These are phyloP conservation scores for Botrytis pseudocinerea DNA, from an alignment of 2,329 filamentous ascomycete species.

Conservation along the genomic window DNA sequence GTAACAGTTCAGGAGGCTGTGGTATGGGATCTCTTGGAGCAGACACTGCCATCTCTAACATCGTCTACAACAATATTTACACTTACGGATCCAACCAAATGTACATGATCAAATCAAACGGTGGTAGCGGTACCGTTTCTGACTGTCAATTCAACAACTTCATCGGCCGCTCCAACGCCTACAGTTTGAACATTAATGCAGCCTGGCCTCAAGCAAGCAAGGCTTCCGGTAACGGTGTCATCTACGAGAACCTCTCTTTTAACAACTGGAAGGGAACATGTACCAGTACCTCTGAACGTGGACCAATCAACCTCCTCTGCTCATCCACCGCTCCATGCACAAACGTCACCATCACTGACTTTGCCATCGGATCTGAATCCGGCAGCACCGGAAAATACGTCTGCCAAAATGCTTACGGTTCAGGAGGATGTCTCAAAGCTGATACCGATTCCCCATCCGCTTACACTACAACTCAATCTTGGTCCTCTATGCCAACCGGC, in stretches of 20 bases:
- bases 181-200: slow-evolving; percentile 51
- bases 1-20: slow-evolving; percentile 60
- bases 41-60: slow-evolving; percentile 51
- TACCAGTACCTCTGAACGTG: slow-evolving; percentile 50
- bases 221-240: slow-evolving; percentile 51
- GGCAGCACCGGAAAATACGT: slow-evolving; percentile 46
- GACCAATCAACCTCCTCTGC: slow-evolving; percentile 55
- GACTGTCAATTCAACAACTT: slow-evolving; percentile 58
- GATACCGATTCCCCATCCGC: slow-evolving; percentile 14
- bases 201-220: slow-evolving; percentile 53
- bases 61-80: slow-evolving; percentile 59
- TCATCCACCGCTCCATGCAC: slow-evolving; percentile 53
- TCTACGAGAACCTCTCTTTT: slow-evolving; percentile 54
- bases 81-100: slow-evolving; percentile 58
- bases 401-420: slow-evolving; percentile 52
- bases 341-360: slow-evolving; percentile 51
- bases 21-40: slow-evolving; percentile 56
- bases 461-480: slow-evolving; percentile 24
- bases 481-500: slow-evolving; percentile 26
- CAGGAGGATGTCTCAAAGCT: slow-evolving; percentile 45
- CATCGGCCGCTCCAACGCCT: slow-evolving; percentile 60
- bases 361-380: slow-evolving; percentile 54
- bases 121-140: slow-evolving; percentile 54
- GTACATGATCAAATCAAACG: slow-evolving; percentile 63
- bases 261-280: slow-evolving; percentile 57